phyloP scores from a whole-genome alignment of 345 rosid genomes.

The Eucalyptus marginata region DNA sequence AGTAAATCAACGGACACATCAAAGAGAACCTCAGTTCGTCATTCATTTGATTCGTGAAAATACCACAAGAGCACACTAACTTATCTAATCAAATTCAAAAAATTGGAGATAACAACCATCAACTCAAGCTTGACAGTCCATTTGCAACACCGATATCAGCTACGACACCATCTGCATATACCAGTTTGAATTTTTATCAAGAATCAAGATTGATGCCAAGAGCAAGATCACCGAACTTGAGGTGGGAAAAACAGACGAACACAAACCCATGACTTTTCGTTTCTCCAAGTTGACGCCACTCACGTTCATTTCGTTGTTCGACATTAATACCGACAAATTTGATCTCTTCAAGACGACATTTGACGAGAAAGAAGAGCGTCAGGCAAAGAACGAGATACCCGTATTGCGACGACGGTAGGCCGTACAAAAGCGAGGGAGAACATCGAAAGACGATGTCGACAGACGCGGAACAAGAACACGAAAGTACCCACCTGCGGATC shows the following conservation, averaged over 20 bases:
- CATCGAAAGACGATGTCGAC: not conserved
- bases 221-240: not conserved
- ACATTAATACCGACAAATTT: not conserved
- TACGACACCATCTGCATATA: not conserved
- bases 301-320: not conserved
- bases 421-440: not conserved
- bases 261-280: not conserved
- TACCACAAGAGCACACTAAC: not conserved
- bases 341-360: not conserved
- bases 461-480: not conserved
- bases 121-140: not conserved
- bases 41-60: not conserved
- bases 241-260: not conserved
- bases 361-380: not conserved
- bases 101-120: not conserved
- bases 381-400: not conserved
- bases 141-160: not conserved
- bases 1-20: not conserved
- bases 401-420: not conserved
- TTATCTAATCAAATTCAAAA: not conserved
- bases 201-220: not conserved
- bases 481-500: not conserved
- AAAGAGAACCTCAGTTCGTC: not conserved
- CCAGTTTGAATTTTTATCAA: not conserved
- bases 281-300: not conserved